These are phyloP conservation scores for Colletotrichum orchidophilum DNA, from an alignment of 2,329 filamentous ascomycete genomes.

Conservation along the genomic window DNA sequence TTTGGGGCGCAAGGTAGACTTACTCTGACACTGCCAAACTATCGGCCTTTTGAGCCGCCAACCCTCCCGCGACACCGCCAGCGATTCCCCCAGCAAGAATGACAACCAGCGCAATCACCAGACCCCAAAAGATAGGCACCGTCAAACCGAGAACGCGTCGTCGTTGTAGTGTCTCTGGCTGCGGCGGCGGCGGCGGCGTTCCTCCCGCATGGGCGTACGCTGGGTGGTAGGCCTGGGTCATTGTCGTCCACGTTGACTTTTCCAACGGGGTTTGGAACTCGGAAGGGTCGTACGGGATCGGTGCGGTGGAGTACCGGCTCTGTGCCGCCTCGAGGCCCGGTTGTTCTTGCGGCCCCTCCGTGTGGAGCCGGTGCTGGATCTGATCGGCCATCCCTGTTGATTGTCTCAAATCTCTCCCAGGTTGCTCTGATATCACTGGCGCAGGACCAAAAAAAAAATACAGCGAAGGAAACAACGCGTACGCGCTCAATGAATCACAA, in stretches of 20 bases:
- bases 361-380: not conserved
- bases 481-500: not conserved
- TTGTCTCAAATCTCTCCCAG: not conserved
- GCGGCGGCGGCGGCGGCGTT: not conserved
- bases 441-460: not conserved
- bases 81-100: constrained; percentile 34
- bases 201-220: not conserved
- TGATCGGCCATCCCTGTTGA: constrained; percentile 1
- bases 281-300: not conserved
- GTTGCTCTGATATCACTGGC: not conserved
- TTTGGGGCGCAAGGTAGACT: not conserved
- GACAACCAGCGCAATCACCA: constrained; percentile 31
- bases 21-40: not conserved
- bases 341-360: not conserved
- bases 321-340: constrained; percentile 11
- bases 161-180: no score
- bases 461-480: no score
- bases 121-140: constrained; percentile 34
- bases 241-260: not conserved
- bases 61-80: constrained; percentile 35
- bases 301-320: not conserved
- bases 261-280: not conserved
- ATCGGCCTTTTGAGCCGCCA: constrained; percentile 29
- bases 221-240: not conserved
- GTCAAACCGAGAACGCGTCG: constrained; percentile 34